A percentile compares a stretch with the other conserved stretches of the same genome.
phyloP scores from a whole-genome alignment of 1,284 basidiomycete species.

The Rugiboletus extremiorientalis region DNA sequence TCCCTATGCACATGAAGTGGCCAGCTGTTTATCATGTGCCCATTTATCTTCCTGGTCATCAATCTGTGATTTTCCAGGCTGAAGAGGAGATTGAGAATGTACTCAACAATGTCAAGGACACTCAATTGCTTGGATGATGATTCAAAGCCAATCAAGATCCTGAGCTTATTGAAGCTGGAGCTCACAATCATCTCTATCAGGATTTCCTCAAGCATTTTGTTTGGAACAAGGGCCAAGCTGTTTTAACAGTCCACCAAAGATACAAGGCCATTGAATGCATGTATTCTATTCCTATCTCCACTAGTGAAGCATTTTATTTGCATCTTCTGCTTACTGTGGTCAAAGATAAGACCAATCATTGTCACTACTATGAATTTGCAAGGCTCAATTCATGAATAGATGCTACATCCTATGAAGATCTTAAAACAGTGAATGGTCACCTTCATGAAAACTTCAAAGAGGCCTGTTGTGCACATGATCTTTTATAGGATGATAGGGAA shows the following conservation, averaged over 20 bases:
- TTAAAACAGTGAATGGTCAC: too few species aligned
- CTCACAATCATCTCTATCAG: slow-evolving; percentile 38
- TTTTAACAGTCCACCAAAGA: not conserved
- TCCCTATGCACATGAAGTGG: slow-evolving; percentile 18
- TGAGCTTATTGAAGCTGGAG: slow-evolving; percentile 24
- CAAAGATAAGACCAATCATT: too few species aligned
- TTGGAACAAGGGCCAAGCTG: not conserved
- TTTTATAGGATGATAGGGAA: slow-evolving; percentile 41
- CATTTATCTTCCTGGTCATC: slow-evolving; percentile 26
- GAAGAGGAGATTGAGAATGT: slow-evolving; percentile 3
- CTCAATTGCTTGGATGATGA: slow-evolving; percentile 37
- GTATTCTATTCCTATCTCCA: not conserved
- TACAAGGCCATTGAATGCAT: not conserved
- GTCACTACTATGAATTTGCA: too few species aligned
- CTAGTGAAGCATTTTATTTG: not conserved
- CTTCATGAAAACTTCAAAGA: slow-evolving; percentile 24
- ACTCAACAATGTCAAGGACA: slow-evolving; percentile 28
- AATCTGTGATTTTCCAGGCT: slow-evolving; percentile 38
- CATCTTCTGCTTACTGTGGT: not conserved
- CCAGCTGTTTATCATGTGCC: slow-evolving; percentile 13
- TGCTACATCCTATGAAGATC: too few species aligned
- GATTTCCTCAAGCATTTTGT: slow-evolving; percentile 39
- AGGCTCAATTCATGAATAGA: too few species aligned
- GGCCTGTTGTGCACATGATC: slow-evolving; percentile 32
- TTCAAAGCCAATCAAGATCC: slow-evolving; percentile 41